Base-by-base conservation (phyloP, 139 green algal genomes). In the Picochlorum sp. region DNA sequence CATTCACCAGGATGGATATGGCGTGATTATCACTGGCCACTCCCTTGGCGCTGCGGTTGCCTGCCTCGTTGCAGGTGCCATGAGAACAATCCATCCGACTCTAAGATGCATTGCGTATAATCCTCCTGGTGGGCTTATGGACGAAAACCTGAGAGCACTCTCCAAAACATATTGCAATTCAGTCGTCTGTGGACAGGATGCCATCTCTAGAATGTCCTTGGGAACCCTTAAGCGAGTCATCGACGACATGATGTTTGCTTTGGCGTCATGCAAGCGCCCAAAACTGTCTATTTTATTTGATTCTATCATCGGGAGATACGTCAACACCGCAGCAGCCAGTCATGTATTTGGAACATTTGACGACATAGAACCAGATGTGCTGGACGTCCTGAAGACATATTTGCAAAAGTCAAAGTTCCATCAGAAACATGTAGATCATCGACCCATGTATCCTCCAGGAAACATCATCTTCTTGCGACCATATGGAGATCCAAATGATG, bases 1-100 rank as follows among this genome's bases (percentile, higher is more conserved):
- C 9, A 51, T 41, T 20, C 37, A n/a, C 26, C 74, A 44, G 60
- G 54, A 47, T 7, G 76, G 74, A 14, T 88, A 68, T 66, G 47
- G 69, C 3, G 34, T 91, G 10, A 65, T 87, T 15, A 58, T 91
- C 23, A 79, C 75, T 14, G 85, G 85, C 2, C 85, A 91, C 77
- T 81, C 66, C 30, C 73, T 91, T 49, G 85, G 85, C 3, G 85
- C 79, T 6, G 85, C 78, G 11, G 81, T 77, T 13, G 80, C 83
- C 16, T 76, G 75, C 54, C 76, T 92, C 49, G 49, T 89, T 28
- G 76, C 65, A 15, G 62, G 90, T n/a, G 77, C 76, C 55, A 63
- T 88, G 31, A 54, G 72, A 5, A 64, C 73, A 2, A 69, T 52
- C 50, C 77, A 80, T 50, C 73, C 75, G 0, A 18, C 54, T 14